Evolutionary conservation across 176 grass and related monocot species (phyloP).

Genomic region (Tillandsia leiboldiana): DNA sequence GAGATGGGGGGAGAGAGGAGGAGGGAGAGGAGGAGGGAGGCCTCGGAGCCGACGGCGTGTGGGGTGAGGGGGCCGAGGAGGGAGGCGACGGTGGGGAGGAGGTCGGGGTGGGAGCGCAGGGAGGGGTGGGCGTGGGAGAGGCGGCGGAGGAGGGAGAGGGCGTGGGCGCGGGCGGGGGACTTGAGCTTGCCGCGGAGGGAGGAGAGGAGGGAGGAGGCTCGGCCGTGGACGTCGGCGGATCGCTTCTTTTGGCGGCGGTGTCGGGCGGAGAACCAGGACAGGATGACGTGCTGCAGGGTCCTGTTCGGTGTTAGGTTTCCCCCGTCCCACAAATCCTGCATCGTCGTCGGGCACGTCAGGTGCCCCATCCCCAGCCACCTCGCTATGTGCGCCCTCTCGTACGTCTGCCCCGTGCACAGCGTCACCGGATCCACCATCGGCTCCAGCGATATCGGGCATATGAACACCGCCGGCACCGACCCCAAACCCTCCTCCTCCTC

Average conservation of each 20-base stretch:
- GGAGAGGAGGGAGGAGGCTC: conserved; percentile 62
- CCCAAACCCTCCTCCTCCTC: conserved; percentile 33
- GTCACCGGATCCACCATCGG: conserved; percentile 99
- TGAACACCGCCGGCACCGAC: conserved; percentile 73
- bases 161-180: conserved; percentile 64
- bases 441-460: conserved; percentile 95
- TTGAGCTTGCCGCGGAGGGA: conserved; percentile 65
- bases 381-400: conserved; percentile 83
- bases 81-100: conserved; percentile 45
- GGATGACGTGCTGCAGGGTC: conserved; percentile 82
- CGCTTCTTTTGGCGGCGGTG: conserved; percentile 84
- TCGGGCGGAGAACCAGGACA: conserved; percentile 83
- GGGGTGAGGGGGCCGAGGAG: conserved; percentile 82
- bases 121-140: conserved; percentile 50
- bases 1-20: conserved; percentile 59
- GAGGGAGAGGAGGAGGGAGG: conserved; percentile 71
- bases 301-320: conserved; percentile 62
- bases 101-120: conserved; percentile 49
- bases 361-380: conserved; percentile 78
- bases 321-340: conserved; percentile 98
- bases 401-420: conserved; percentile 96
- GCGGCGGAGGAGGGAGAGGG: conserved; percentile 54
- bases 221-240: conserved; percentile 83
- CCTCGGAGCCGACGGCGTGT: conserved; percentile 82
- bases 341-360: conserved; percentile 91